Percentiles rank a stretch among this genome's conserved stretches.
These are phyloP conservation scores for Prunus padus DNA, from an alignment of 306 rosid species.

Conservation along the genomic window DNA sequence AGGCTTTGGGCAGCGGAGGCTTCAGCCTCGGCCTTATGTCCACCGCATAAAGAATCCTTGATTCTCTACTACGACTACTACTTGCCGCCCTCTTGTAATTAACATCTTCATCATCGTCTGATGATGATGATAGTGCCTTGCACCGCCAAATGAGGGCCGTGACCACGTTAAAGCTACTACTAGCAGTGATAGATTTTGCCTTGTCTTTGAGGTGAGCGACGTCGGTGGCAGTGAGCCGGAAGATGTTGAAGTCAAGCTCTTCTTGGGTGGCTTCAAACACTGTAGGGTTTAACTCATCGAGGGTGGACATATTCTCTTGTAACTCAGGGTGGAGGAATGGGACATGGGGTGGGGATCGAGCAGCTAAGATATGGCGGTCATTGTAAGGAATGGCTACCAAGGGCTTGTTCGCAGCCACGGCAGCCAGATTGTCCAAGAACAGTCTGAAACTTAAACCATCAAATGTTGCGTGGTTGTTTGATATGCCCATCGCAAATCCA, in stretches of 20 bases:
- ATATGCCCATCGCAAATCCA: slow-evolving; percentile 61
- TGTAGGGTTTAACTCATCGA: slow-evolving; percentile 8
- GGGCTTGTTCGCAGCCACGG: slow-evolving; percentile 52
- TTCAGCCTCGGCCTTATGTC: slow-evolving; percentile 47
- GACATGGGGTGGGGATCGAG: slow-evolving; percentile 75
- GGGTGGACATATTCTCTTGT: slow-evolving; percentile 21
- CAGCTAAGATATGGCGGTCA: slow-evolving; percentile 61
- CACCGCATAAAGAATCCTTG: slow-evolving; percentile 60
- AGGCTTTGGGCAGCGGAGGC: slow-evolving; percentile 44
- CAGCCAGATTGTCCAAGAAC: slow-evolving; percentile 67
- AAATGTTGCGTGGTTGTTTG: slow-evolving; percentile 49
- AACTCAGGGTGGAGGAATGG: slow-evolving; percentile 63
- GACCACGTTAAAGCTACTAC: slow-evolving; percentile 51
- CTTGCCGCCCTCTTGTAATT: too few relatives aligned
- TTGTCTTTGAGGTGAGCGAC: slow-evolving; percentile 45
- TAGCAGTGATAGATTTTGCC: slow-evolving; percentile 29
- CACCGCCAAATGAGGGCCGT: slow-evolving; percentile 69
- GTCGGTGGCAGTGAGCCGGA: slow-evolving; percentile 34
- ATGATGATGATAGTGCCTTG: slow-evolving; percentile 53
- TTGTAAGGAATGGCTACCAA: slow-evolving; percentile 42
- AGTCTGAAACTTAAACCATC: slow-evolving; percentile 64
- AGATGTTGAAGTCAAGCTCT: slow-evolving; percentile 46
- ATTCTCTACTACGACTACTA: slow-evolving; percentile 23
- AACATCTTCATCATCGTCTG: slow-evolving; percentile 4
- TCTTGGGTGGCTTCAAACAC: slow-evolving; percentile 57